These are phyloP conservation scores for Pilasporangium apinafurcum DNA, from an alignment of 352 stramenopile genomes.

Conservation along the genomic window DNA sequence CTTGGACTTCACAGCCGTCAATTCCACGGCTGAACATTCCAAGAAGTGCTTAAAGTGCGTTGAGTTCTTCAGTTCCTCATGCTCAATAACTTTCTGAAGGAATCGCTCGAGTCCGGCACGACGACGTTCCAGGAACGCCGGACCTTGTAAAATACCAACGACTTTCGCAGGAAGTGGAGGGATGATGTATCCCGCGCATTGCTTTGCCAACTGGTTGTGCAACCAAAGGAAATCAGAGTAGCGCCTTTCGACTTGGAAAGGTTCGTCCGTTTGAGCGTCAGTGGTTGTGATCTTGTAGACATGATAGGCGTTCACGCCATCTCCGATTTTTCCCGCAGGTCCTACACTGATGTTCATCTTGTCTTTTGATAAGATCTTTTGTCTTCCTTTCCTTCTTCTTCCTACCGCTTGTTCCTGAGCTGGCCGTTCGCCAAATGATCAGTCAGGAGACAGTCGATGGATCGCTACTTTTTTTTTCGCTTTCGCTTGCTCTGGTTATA, in stretches of 20 bases:
- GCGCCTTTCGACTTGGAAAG: constrained; percentile 58
- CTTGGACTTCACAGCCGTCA: constrained; percentile 62
- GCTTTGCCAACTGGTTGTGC: constrained; percentile 55
- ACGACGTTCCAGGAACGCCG: constrained; percentile 75
- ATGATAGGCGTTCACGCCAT: constrained; percentile 81
- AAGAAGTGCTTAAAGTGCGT: constrained; percentile 70
- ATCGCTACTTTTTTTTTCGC: constrained; percentile 4
- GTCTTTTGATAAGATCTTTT: too few relatives aligned
- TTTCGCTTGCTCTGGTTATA: too few relatives aligned
- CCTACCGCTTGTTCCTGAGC: background rate
- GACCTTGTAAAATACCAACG: constrained; percentile 65
- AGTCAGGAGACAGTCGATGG: background rate
- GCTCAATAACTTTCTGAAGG: constrained; percentile 64
- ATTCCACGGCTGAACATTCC: constrained; percentile 66
- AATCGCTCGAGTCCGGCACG: constrained; percentile 75
- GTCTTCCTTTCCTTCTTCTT: constrained; percentile 2
- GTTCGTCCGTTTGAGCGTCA: background rate
- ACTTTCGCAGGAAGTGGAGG: constrained; percentile 73
- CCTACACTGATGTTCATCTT: constrained; percentile 53
- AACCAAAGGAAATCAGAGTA: constrained; percentile 87
- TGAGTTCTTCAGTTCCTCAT: constrained; percentile 70
- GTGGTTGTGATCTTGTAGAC: constrained; percentile 60
- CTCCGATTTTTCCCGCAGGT: constrained; percentile 65
- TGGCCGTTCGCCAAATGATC: background rate
- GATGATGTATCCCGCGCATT: constrained; percentile 82